These are phyloP conservation scores for Chrysoporthe cubensis DNA, from an alignment of 2,329 filamentous ascomycete genomes.

Conservation along the genomic window DNA sequence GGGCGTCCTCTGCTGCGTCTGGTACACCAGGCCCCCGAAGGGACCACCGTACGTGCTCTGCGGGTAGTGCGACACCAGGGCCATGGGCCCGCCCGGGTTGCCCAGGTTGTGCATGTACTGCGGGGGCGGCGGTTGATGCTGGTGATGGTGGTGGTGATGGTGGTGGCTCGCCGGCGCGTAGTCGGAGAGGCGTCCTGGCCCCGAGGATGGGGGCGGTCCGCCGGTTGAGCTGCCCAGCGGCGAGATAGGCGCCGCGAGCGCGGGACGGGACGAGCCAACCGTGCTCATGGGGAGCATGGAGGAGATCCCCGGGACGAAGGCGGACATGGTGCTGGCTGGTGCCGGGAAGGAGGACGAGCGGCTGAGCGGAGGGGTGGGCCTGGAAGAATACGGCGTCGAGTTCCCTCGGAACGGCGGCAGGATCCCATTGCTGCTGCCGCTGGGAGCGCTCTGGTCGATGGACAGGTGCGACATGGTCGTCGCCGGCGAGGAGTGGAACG, in stretches of 20 bases:
- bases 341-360: constrained; percentile 27
- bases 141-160: constrained; percentile 41
- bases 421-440: constrained; percentile 25
- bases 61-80: constrained; percentile 55
- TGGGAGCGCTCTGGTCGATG: constrained; percentile 26
- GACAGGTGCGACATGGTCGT: constrained; percentile 30
- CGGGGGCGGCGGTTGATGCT: constrained; percentile 38
- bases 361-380: constrained; percentile 27
- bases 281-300: constrained; percentile 28
- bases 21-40: constrained; percentile 49
- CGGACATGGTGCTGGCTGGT: constrained; percentile 23
- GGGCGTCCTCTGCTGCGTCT: constrained; percentile 47
- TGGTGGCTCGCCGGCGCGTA: constrained; percentile 43
- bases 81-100: constrained; percentile 73
- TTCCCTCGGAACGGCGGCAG: constrained; percentile 29
- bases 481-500: constrained; percentile 28
- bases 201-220: constrained; percentile 8
- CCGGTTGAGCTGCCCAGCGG: constrained; percentile 25
- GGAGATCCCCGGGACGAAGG: constrained; percentile 29
- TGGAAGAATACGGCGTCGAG: constrained; percentile 22
- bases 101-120: constrained; percentile 71
- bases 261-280: constrained; percentile 24
- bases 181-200: constrained; percentile 24
- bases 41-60: constrained; percentile 35
- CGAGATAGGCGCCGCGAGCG: constrained; percentile 52